Evolutionary conservation across 768 basidiomycete genomes (phyloP).

Genomic region (Trametopsis cervina): DNA sequence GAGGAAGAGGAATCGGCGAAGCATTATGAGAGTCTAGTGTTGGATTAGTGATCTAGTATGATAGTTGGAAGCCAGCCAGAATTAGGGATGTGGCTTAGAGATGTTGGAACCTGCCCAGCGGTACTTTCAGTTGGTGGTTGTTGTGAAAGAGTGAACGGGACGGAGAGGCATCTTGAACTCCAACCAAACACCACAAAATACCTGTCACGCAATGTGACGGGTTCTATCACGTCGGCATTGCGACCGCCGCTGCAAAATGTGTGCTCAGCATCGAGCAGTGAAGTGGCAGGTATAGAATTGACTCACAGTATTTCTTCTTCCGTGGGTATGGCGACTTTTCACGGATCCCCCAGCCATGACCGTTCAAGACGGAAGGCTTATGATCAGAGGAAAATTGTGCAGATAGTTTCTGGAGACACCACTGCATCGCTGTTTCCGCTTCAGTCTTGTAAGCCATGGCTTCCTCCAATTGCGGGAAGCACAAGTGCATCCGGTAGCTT

Average conservation of each 20-base stretch:
- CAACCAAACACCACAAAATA: no score
- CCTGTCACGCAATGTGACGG: no score
- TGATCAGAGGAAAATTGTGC: no score
- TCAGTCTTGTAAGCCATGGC: constrained; percentile 51
- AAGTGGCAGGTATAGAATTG: no score
- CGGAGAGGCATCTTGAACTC: no score
- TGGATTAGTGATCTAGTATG: not conserved
- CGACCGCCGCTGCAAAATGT: no score
- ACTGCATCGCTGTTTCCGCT: constrained; percentile 63
- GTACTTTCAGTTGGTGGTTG: not conserved
- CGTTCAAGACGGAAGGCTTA: no score
- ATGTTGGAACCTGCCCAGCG: constrained; percentile 2
- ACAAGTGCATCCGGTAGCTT: constrained; percentile 56
- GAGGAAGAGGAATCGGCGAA: constrained; percentile 5
- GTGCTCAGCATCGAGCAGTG: no score
- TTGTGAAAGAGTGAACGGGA: not conserved
- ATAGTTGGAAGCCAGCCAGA: constrained; percentile 1
- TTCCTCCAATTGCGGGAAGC: constrained; percentile 50
- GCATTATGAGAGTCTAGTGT: constrained; percentile 1
- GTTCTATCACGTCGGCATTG: constrained; percentile 2
- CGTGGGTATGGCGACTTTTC: no score
- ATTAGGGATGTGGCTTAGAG: not conserved
- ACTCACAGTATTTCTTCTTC: no score
- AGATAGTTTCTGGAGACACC: constrained; percentile 34
- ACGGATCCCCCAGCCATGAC: no score